phyloP scores from a whole-genome alignment of 495 filamentous ascomycete species.

The Penicillium silybi region DNA sequence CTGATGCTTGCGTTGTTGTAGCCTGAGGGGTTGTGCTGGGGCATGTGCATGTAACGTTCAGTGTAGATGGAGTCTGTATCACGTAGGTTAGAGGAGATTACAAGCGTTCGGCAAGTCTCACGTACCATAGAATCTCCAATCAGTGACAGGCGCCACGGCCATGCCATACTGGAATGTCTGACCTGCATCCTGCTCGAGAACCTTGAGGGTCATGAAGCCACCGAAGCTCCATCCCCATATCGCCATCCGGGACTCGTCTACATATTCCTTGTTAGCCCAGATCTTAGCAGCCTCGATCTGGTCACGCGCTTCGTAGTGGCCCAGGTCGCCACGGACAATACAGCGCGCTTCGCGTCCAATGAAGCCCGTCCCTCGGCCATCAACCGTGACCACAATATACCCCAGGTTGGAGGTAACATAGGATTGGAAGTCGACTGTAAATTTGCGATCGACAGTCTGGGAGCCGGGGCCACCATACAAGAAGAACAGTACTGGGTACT shows the following conservation, averaged over 20 bases:
- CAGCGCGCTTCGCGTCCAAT: constrained; percentile 81
- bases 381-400: constrained; percentile 95
- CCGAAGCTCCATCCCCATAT: constrained; percentile 99
- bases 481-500: constrained; percentile 91
- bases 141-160: constrained; percentile 95
- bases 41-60: constrained; percentile 92
- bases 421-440: constrained; percentile 83
- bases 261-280: constrained; percentile 78
- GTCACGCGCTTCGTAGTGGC: constrained; percentile 79
- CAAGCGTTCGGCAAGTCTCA: not conserved
- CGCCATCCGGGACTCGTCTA: constrained; percentile 75
- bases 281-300: constrained; percentile 89
- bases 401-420: constrained; percentile 82
- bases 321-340: constrained; percentile 77
- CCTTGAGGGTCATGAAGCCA: constrained; percentile 96
- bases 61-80: constrained; percentile 82
- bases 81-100: constrained; percentile 1
- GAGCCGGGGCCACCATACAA: constrained; percentile 90
- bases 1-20: constrained; percentile 73
- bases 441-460: constrained; percentile 77
- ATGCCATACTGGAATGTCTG: constrained; percentile 92
- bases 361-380: constrained; percentile 88
- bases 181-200: constrained; percentile 84
- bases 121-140: constrained; percentile 85
- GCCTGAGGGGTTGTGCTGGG: constrained; percentile 71